Conservation (phyloP, 2,329 filamentous ascomycete genomes). For the Phialocephala sp. region DNA sequence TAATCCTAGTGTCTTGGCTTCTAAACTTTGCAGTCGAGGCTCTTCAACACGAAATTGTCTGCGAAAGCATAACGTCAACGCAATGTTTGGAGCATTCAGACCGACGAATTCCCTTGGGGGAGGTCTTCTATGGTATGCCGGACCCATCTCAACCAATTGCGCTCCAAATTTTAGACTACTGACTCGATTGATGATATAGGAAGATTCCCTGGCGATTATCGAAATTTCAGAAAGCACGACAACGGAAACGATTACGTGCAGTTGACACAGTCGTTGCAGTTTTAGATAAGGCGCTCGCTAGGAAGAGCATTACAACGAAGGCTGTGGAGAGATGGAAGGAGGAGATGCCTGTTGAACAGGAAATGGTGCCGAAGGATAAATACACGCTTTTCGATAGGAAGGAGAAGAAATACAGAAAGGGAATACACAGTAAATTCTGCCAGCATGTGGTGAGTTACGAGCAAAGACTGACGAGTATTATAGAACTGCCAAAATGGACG, state of each 20-base stretch:
- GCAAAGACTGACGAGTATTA: constrained; percentile 12
- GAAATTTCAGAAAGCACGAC: constrained; percentile 85
- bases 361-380: constrained; percentile 97
- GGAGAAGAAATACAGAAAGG: constrained; percentile 93
- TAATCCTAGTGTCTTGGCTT: constrained; percentile 38
- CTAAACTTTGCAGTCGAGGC: constrained; percentile 31
- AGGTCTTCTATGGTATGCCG: constrained; percentile 78
- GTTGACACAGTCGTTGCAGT: constrained; percentile 90
- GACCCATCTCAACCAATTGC: not conserved
- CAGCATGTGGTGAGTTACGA: not conserved
- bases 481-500: constrained; percentile 91
- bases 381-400: constrained; percentile 98
- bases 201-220: constrained; percentile 98
- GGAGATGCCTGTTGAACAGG: constrained; percentile 93
- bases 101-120: constrained; percentile 76
- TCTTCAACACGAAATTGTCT: constrained; percentile 18
- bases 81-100: constrained; percentile 86
- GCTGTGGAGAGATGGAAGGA: constrained; percentile 88
- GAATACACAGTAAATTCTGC: constrained; percentile 84
- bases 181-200: constrained; percentile 51
- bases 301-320: constrained; percentile 73
- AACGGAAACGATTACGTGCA: constrained; percentile 79
- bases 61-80: constrained; percentile 38
- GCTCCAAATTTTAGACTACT: constrained; percentile 12
- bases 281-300: constrained; percentile 77